Base-by-base conservation (phyloP, 140 eudicot genomes). In the Cichorium intybus region DNA sequence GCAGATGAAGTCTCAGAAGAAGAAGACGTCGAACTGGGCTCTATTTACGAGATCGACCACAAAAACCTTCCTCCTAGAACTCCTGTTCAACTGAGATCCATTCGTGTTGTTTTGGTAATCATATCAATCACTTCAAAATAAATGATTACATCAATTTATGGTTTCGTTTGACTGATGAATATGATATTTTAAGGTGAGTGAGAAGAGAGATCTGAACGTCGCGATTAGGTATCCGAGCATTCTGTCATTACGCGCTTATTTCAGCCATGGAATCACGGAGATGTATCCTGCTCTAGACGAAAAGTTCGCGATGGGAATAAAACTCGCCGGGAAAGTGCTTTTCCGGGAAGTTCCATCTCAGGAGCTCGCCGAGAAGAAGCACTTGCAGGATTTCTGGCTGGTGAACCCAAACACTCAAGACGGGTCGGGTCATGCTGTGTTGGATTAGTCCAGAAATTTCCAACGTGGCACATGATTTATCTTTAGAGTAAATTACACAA, bases 21-120 rank as follows among this genome's bases (percentile, higher is more conserved):
- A n/a, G n/a, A 71, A 43, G 66, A 75, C 21, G 72, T 88, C 48
- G 75, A 77, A 50, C 62, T 71, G 45, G 99, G 99, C 62, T 79
- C 79, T 4, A 60, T 89, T 47, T 89, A 89, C 69, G 99, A 93
- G 87, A 70, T 93, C 28, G 79, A 84, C 62, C 95, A 82, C 63
- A 20, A 41, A 14, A 66, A 84, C 58, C 88, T 93, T 24, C 97
- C 99, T 6, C 76, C 80, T 31, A 67, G 83, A 58, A 82, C 88
- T 53, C 97, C 95, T 10, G 64, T 62, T 71, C 88, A 81, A 24
- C 95, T 89, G 62, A 68, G 74, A 56, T 81, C 79, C 35, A 61
- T 81, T 72, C 88, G 97, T 27, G 88, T 85, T 53, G 99, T 86
- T 43, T 81, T 89, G 97, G 99, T 89, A 82, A 47, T 53, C n/a